Conservation (phyloP, 2,329 filamentous ascomycete species). For the Fusarium ramigenum region DNA sequence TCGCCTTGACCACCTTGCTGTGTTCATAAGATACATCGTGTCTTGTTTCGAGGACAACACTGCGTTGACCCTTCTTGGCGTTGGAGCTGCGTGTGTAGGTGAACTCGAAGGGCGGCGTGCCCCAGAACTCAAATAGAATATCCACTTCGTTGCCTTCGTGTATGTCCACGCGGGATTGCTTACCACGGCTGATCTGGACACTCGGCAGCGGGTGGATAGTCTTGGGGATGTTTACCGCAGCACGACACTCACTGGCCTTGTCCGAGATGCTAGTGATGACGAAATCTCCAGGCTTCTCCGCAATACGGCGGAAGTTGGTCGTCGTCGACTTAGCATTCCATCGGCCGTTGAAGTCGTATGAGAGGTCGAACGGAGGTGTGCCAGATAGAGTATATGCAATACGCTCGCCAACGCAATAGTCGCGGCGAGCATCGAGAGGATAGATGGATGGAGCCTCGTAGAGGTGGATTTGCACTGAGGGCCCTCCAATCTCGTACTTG, state of each 20-base stretch:
- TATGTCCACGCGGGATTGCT: constrained; percentile 85
- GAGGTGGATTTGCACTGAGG: constrained; percentile 88
- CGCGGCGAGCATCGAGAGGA: constrained; percentile 80
- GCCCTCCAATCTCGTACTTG: constrained; percentile 74
- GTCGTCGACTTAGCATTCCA: constrained; percentile 82
- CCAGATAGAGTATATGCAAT: constrained; percentile 92
- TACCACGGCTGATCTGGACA: constrained; percentile 87
- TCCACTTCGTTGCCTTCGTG: constrained; percentile 96
- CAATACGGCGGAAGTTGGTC: constrained; percentile 91
- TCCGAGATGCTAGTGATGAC: constrained; percentile 88
- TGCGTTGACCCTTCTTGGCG: constrained; percentile 79
- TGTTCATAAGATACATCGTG: constrained; percentile 87
- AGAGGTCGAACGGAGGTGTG: constrained; percentile 89
- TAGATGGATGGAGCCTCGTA: constrained; percentile 94
- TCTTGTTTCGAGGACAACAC: constrained; percentile 86
- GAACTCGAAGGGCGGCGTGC: constrained; percentile 96
- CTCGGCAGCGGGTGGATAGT: constrained; percentile 91
- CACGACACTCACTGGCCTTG: constrained; percentile 86
- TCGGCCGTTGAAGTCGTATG: constrained; percentile 86
- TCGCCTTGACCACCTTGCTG: constrained; percentile 82
- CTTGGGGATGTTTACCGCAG: constrained; percentile 80
- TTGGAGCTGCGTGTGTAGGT: constrained; percentile 95
- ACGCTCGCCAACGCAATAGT: constrained; percentile 96
- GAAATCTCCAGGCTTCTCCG: constrained; percentile 90
- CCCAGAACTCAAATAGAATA: constrained; percentile 94